Evolutionary conservation across 129 eudicot genomes (phyloP).

Genomic region (Lonicera japonica): DNA sequence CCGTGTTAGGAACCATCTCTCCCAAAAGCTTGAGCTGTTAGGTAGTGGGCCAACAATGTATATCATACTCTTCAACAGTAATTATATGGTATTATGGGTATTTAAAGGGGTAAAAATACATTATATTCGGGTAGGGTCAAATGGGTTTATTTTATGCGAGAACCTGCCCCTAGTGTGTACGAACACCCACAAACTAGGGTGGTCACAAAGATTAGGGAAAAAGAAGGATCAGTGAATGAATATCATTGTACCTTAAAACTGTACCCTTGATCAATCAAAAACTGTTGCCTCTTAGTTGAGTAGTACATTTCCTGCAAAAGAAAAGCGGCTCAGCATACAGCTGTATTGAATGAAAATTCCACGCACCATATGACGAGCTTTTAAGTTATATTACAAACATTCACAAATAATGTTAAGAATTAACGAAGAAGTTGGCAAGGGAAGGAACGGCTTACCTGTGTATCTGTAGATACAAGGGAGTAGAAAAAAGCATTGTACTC

Average conservation of each 20-base stretch:
- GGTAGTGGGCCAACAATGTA: too few species aligned
- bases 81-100: too few species aligned
- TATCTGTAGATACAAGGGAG: constrained; percentile 98
- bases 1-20: too few species aligned
- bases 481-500: constrained; percentile 98
- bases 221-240: not conserved
- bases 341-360: not conserved
- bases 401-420: not conserved
- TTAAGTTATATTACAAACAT: not conserved
- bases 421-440: not conserved
- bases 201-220: too few species aligned
- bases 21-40: too few species aligned
- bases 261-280: constrained; percentile 95
- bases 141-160: too few species aligned
- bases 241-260: constrained; percentile 67
- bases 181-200: too few species aligned
- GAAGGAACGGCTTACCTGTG: constrained; percentile 53
- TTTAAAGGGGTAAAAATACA: too few species aligned
- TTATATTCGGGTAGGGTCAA: too few species aligned
- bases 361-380: not conserved
- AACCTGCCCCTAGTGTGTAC: too few species aligned
- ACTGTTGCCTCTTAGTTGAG: constrained; percentile 95
- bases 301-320: constrained; percentile 92
- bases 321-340: constrained; percentile 4
- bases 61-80: too few species aligned